Conservation (phyloP, 257 asterid species). For the Capsicum chinense region DNA sequence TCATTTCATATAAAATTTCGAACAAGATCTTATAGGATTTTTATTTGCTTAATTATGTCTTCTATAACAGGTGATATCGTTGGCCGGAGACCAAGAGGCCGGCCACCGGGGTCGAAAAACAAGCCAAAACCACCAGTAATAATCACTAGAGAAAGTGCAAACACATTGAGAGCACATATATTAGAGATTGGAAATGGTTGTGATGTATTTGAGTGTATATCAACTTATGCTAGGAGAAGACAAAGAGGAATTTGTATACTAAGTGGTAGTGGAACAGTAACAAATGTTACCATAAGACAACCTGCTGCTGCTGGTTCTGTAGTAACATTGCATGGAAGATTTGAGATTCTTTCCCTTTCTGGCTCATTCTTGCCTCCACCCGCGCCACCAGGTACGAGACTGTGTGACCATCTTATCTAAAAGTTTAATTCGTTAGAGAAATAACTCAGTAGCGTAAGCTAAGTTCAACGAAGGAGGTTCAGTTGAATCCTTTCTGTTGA, state of each 20-base stretch:
- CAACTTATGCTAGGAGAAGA: slow-evolving; percentile 33
- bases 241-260: slow-evolving; percentile 36
- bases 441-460: background rate
- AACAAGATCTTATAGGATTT: background rate
- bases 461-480: background rate
- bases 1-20: background rate
- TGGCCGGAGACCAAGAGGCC: slow-evolving; percentile 29
- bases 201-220: slow-evolving; percentile 32
- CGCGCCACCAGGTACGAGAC: slow-evolving; percentile 30
- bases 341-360: slow-evolving; percentile 34
- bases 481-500: background rate
- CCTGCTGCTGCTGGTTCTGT: slow-evolving; percentile 30
- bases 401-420: background rate
- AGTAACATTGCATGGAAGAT: slow-evolving; percentile 31
- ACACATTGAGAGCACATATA: slow-evolving; percentile 32
- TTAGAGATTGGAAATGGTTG: slow-evolving; percentile 35
- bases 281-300: slow-evolving; percentile 33
- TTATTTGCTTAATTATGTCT: background rate
- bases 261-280: slow-evolving; percentile 35
- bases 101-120: slow-evolving; percentile 32
- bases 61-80: slow-evolving; percentile 9
- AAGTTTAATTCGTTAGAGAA: background rate
- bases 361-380: slow-evolving; percentile 37
- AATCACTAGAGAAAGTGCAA: slow-evolving; percentile 35
- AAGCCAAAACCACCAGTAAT: slow-evolving; percentile 36